These are phyloP conservation scores for Tylopilus sp. DNA, from an alignment of 768 basidiomycete species.

Conservation along the genomic window DNA sequence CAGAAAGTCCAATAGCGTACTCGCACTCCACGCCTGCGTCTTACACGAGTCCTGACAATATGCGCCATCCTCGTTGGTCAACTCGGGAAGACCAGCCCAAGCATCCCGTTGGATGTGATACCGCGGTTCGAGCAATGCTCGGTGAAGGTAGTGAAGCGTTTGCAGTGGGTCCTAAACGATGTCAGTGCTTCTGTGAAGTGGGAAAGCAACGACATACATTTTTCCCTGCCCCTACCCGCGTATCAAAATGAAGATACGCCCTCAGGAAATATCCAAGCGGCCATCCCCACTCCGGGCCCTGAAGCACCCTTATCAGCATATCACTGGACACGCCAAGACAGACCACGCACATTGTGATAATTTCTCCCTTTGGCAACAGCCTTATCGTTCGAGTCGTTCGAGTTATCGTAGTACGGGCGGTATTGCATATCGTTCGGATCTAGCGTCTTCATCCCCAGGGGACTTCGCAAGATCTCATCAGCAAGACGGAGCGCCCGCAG, in stretches of 20 bases:
- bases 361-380: slow-evolving; percentile 91
- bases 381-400: slow-evolving; percentile 84
- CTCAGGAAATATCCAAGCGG: slow-evolving; percentile 93
- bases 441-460: slow-evolving; percentile 95
- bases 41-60: slow-evolving; percentile 86
- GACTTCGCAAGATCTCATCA: slow-evolving; percentile 76
- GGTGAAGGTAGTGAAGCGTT: slow-evolving; percentile 80
- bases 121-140: slow-evolving; percentile 65
- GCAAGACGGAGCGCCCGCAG: slow-evolving; percentile 76
- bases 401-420: slow-evolving; percentile 88
- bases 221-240: slow-evolving; percentile 59
- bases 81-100: slow-evolving; percentile 93
- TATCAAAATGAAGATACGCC: slow-evolving; percentile 89
- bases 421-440: slow-evolving; percentile 88
- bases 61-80: slow-evolving; percentile 81
- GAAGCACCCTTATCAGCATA: slow-evolving; percentile 14
- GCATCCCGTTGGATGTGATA: slow-evolving; percentile 73
- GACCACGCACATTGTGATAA: slow-evolving; percentile 73
- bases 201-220: slow-evolving; percentile 44
- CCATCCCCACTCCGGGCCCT: slow-evolving; percentile 97
- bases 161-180: slow-evolving; percentile 55
- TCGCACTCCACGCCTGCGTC: slow-evolving; percentile 96
- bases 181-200: not conserved
- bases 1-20: slow-evolving; percentile 87
- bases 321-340: not conserved